A percentile compares a stretch with the other conserved stretches of the same genome.
Conservation (phyloP, 2,329 filamentous ascomycete species). For the Talaromyces sp. region DNA sequence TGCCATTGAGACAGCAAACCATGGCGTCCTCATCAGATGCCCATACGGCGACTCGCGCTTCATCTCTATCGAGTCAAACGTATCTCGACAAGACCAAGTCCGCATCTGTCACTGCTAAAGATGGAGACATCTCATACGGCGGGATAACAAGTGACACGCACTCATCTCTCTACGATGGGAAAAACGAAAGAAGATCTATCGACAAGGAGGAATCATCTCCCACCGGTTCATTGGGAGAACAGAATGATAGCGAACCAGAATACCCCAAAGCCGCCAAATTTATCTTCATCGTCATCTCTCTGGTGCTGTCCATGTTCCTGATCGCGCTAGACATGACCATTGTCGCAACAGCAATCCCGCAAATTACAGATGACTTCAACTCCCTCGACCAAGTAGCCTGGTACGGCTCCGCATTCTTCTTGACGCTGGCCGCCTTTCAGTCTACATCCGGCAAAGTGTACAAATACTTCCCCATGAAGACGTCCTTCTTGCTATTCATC, state of each 20-base stretch:
- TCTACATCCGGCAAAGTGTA: slow-evolving; percentile 32
- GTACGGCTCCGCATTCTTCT: slow-evolving; percentile 37
- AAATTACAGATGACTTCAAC: slow-evolving; percentile 28
- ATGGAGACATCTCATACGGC: background rate
- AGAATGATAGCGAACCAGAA: slow-evolving; percentile 5
- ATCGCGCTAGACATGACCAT: slow-evolving; percentile 26
- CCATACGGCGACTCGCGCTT: slow-evolving; percentile 3
- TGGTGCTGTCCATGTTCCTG: slow-evolving; percentile 20
- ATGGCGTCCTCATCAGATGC: slow-evolving; percentile 2
- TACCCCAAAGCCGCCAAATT: slow-evolving; percentile 18
- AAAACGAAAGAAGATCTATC: background rate
- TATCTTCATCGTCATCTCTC: slow-evolving; percentile 17
- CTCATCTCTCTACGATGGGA: background rate
- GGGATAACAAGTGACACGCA: background rate
- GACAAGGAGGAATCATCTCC: background rate
- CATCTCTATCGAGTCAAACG: slow-evolving; percentile 15
- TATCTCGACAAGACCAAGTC: slow-evolving; percentile 2
- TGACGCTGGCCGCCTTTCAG: slow-evolving; percentile 34
- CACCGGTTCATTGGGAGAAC: background rate
- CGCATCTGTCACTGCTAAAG: background rate
- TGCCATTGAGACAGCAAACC: slow-evolving; percentile 23
- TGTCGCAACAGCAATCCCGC: slow-evolving; percentile 32
- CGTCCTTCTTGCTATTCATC: slow-evolving; percentile 34
- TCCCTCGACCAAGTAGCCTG: slow-evolving; percentile 33
- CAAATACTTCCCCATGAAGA: slow-evolving; percentile 33